phyloP scores from a whole-genome alignment of 345 rosid genomes.

The Eutrema heterophyllum region DNA sequence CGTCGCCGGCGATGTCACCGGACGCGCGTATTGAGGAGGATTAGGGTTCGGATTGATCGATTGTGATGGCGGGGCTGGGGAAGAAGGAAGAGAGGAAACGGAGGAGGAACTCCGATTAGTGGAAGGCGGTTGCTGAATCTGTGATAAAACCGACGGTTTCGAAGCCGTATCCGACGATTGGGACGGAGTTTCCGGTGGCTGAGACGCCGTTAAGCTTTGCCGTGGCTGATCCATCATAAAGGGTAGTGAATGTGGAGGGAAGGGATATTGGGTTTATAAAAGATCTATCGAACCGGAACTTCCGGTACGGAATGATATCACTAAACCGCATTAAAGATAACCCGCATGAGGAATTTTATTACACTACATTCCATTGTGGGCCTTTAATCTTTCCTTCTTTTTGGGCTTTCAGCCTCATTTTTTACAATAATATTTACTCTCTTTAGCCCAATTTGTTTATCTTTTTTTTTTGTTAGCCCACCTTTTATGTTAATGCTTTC shows the following conservation, averaged over 20 bases:
- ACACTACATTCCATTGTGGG: background rate
- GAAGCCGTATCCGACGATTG: constrained; percentile 15
- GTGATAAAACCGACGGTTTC: constrained; percentile 14
- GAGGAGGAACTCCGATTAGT: constrained; percentile 16
- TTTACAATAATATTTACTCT: background rate
- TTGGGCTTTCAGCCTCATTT: background rate
- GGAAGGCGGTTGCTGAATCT: constrained; percentile 18
- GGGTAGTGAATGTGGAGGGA: constrained; percentile 27
- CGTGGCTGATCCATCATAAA: constrained; percentile 30
- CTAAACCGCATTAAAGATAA: background rate
- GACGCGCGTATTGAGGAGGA: constrained; percentile 21
- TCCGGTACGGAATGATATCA: background rate
- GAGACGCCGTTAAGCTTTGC: constrained; percentile 29
- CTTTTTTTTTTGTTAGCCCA: background rate
- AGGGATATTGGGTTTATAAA: constrained; percentile 10
- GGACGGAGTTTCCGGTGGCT: constrained; percentile 27
- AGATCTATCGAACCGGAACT: constrained; percentile 3
- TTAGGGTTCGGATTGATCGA: constrained; percentile 34
- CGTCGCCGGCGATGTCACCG: constrained; percentile 32
- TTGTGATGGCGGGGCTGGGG: constrained; percentile 23
- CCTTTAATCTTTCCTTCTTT: background rate
- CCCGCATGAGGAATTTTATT: background rate
- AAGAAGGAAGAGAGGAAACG: constrained; percentile 17
- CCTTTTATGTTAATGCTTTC: background rate
- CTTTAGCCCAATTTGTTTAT: background rate